Base-by-base conservation (phyloP, 208 protist genomes). In the Acanthamoeba quina region DNA sequence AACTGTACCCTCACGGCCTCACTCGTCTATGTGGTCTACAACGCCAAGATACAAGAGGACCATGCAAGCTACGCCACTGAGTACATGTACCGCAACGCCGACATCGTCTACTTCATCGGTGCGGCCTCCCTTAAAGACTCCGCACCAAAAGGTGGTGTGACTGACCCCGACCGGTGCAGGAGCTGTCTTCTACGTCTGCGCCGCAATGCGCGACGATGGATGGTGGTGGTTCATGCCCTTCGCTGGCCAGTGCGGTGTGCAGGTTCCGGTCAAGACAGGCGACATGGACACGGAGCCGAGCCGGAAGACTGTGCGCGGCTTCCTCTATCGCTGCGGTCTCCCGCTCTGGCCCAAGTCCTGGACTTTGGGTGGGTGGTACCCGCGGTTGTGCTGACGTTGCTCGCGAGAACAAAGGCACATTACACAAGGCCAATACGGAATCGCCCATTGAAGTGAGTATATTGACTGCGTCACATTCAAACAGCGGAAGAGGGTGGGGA, bases 101-200 rank as follows among this genome's bases (percentile, higher is more conserved):
- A 76, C 68, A 76, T 76, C 68, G 68, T 76, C 68, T 76, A 76
- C 37, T 76, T 76, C 68, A 76, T 76, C 68, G 68, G 68, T 76
- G n/a, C n/a, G 7, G 52, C 58, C 26, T 9, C 58, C 21, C 26
- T 19, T 31, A 9, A 41, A 41, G 37, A 41, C 37, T 41, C 37
- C 4, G 37, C 37, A 41, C 37, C 37, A 41, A 41, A 37, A 37
- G 37, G 37, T 60, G 17, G 17, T 60, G 17, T 60, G 17, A 7
- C 54, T 60, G 11, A 60, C 6, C 19, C 6, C 19, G 66, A 41
- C 66, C 11, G 11, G 37, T 6, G 15, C 68, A 76, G 68, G 68
- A 19, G 68, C 68, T 34, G n/a, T 34, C 29, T 76, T 76, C 68
- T 76, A 76, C 68, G 9, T 47, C 2, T 41, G 47, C 13, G 68